Conservation (phyloP, 2,329 filamentous ascomycete species). For the Leptographium lundbergii region DNA sequence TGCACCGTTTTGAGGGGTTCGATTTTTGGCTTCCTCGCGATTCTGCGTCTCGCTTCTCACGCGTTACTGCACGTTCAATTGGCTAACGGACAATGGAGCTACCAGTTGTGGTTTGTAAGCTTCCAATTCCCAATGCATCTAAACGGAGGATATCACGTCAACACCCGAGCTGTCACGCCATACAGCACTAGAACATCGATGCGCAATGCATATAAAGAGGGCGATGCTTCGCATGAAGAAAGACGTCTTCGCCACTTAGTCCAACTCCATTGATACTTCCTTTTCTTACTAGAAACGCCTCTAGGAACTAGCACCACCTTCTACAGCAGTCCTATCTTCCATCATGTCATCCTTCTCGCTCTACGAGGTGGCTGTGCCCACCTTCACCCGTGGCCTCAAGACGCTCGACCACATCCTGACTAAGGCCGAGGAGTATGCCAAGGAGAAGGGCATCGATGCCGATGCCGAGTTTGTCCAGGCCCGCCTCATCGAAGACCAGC, state of each 20-base stretch:
- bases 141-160: neutral
- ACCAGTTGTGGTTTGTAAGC: no score
- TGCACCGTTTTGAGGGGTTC: neutral
- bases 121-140: neutral
- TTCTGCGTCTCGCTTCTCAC: neutral
- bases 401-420: slow-evolving; percentile 18
- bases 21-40: neutral
- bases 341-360: slow-evolving; percentile 17
- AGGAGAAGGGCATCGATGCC: slow-evolving; percentile 16
- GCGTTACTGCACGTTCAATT: no score
- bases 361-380: slow-evolving; percentile 18
- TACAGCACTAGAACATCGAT: neutral
- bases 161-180: neutral
- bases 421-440: slow-evolving; percentile 18
- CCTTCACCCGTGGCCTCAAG: slow-evolving; percentile 14
- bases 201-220: neutral
- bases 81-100: no score
- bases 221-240: neutral
- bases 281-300: neutral
- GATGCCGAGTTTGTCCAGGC: slow-evolving; percentile 13
- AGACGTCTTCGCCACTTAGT: neutral
- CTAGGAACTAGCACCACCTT: neutral
- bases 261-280: neutral
- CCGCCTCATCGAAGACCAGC: slow-evolving; percentile 22
- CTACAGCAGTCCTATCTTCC: no score